phyloP scores from a whole-genome alignment of 1,284 basidiomycete species.

The Boletus smithii region DNA sequence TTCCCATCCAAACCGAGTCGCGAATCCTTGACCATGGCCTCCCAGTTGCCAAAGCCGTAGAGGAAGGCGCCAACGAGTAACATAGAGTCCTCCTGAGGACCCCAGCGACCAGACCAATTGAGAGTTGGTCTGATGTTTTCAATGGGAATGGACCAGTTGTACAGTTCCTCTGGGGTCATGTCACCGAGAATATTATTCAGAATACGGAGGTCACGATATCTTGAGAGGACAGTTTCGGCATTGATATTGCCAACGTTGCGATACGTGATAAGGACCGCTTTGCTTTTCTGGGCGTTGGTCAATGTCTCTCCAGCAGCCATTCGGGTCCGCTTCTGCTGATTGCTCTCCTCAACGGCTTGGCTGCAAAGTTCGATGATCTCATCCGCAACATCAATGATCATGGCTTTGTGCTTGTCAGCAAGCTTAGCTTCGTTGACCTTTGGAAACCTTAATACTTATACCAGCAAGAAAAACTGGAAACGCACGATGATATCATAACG shows the following conservation, averaged over 20 bases:
- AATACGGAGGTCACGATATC: conserved; percentile 87
- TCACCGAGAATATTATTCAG: conserved; percentile 80
- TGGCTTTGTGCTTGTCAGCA: conserved; percentile 89
- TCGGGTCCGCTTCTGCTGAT: conserved; percentile 73
- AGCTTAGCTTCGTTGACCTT: conserved; percentile 92
- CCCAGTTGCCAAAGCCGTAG: conserved; percentile 98
- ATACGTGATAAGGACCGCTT: conserved; percentile 91
- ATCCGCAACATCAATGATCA: conserved; percentile 89
- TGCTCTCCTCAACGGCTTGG: conserved; percentile 82
- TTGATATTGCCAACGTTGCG: conserved; percentile 92
- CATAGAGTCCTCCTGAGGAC: conserved; percentile 89
- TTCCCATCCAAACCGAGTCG: conserved; percentile 84
- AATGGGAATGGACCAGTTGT: conserved; percentile 84
- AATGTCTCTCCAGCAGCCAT: conserved; percentile 81
- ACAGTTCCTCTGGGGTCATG: conserved; percentile 58
- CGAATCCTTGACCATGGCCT: conserved; percentile 87
- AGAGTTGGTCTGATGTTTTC: conserved; percentile 92
- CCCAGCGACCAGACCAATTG: conserved; percentile 97
- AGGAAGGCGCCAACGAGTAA: conserved; percentile 90
- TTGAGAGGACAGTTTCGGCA: conserved; percentile 92
- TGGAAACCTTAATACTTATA: conserved; percentile 11
- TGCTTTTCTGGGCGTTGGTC: conserved; percentile 86
- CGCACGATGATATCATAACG: conserved; percentile 92
- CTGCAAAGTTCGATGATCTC: conserved; percentile 89
- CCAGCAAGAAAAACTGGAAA: conserved; percentile 7